Base-by-base conservation (phyloP, 257 asterid species). In the Solanum corneliomulleri region DNA sequence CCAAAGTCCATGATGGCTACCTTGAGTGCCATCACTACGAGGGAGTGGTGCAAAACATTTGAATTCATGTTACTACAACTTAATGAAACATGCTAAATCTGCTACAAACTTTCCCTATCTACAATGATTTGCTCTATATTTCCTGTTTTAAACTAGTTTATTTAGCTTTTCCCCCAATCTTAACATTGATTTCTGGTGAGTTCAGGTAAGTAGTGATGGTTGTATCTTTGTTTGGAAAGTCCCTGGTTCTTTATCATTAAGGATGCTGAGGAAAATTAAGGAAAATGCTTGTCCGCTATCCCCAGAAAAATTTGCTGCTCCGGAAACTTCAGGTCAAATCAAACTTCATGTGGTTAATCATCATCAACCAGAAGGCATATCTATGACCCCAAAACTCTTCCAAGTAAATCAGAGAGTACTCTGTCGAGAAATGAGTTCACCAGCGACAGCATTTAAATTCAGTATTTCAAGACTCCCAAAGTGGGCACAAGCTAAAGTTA, bases 181-280 rank as follows among this genome's bases (percentile, higher is more conserved):
- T 77, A 44, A 25, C 60, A 14, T 29, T 33, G 84, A 87, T 89
- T 89, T 42, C 88, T 85, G 87, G 83, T 85, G 83, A 49, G 69
- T 89, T 88, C 91, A 94, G 98, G 97, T 93, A 80, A 91, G 91
- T 76, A 89, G 91, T 29, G 95, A 94, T 84, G 92, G 96, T 83
- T 94, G 95, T 88, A 93, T 94, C 85, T 93, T 94, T 88, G 89
- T 94, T 42, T 94, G 98, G 98, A 93, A 91, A 88, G 90, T 94
- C 85, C 95, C 98, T 45, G 87, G 89, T 27, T 90, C 70, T 88
- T 69, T 93, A 64, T 90, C 95, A 56, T 92, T 91, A 39, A 90
- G 82, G 89, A 92, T 92, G 91, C 88, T 93, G 89, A 89, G 83
- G 87, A 92, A 85, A 88, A 89, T 74, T 23, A 69, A 91, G 86